A percentile compares a stretch with the other conserved stretches of the same genome.
Conservation (phyloP, 2,329 filamentous ascomycete species). For the Diaporthe vaccinii region DNA sequence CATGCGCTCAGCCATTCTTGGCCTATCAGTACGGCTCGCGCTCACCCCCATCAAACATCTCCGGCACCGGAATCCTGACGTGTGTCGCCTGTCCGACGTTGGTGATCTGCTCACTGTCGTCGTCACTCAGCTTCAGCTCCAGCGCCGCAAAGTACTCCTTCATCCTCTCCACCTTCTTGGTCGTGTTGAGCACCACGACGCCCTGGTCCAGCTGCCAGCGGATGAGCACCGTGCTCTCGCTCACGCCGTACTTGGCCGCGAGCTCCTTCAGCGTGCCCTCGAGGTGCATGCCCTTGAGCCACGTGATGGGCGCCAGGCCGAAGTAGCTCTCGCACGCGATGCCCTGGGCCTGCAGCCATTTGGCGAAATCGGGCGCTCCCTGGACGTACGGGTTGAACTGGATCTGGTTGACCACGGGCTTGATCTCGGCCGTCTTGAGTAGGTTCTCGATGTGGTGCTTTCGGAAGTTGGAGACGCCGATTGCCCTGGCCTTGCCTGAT, state of each 20-base stretch:
- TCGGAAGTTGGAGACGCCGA: slow-evolving; percentile 74
- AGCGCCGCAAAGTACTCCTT: slow-evolving; percentile 50
- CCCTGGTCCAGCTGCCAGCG: slow-evolving; percentile 44
- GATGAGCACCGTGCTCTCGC: slow-evolving; percentile 43
- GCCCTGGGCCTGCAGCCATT: slow-evolving; percentile 34
- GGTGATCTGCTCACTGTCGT: slow-evolving; percentile 50
- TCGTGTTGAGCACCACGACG: slow-evolving; percentile 44
- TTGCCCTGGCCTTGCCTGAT: slow-evolving; percentile 68
- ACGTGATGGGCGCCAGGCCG: slow-evolving; percentile 42
- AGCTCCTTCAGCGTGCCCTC: slow-evolving; percentile 41
- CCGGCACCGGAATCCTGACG: slow-evolving; percentile 24
- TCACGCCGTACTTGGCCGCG: slow-evolving; percentile 42
- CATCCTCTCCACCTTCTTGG: slow-evolving; percentile 49
- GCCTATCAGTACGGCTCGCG: slow-evolving; percentile 2
- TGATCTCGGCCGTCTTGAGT: slow-evolving; percentile 56
- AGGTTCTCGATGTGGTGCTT: slow-evolving; percentile 67
- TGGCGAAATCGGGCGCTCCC: slow-evolving; percentile 46
- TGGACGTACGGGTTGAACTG: slow-evolving; percentile 62
- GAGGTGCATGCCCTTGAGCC: slow-evolving; percentile 41
- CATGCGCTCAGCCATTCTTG: not conserved
- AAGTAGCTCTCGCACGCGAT: slow-evolving; percentile 42
- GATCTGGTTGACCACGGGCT: slow-evolving; percentile 57
- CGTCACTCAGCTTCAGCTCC: slow-evolving; percentile 48
- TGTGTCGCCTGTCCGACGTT: slow-evolving; percentile 11
- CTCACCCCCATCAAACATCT: slow-evolving; percentile 19